Evolutionary conservation across 1,139 yeast genomes (phyloP), one percentile per base, ranked within the genome.

Genomic region (Saccharomyces hybrid): DNA sequence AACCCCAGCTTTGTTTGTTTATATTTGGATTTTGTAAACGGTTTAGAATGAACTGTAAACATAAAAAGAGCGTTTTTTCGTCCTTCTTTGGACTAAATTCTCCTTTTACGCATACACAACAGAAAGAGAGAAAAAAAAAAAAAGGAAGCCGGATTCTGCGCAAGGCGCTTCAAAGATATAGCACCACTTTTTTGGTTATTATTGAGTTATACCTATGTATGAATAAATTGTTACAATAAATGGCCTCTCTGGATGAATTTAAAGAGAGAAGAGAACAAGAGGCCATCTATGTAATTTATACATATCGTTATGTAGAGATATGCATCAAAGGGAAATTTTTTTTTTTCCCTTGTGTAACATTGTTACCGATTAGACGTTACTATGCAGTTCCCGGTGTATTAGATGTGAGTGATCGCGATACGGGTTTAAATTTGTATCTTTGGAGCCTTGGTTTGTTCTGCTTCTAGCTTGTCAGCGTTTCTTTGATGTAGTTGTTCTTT

Each of bases 401-500:
- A 38, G 44, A 38, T 16, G 44, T 38, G 23, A 8, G n/a, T 38
- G 6, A 13, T 38, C n/a, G 44, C 11, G 25, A 38, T 38, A 38
- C 44, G 6, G 13, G 11, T 20, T 54, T 53, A 63, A 5, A 64
- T 65, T 54, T 65, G 74, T 50, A 76, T 76, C 64, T 76, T 76
- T 44, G 77, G 73, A 29, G 73, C 72, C 32, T 73, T 71, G 3
- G 80, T 76, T 61, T 76, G 80, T 60, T 77, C 81, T 48, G 70
- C 70, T 47, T 71, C 76, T 54, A 77, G 61, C 61, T 76, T 76
- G 34, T 73, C 69, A 14, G 80, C 80, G 58, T 77, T 77, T 54
- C 77, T 71, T 70, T 81, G 83, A 66, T 88, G 95, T 61, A 89
- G 84, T 64, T 80, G 82, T 64, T 88, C 91, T 73, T 88, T 88